Base-by-base conservation (phyloP, 495 filamentous ascomycete genomes). In the Beverwykella pulmonaria region DNA sequence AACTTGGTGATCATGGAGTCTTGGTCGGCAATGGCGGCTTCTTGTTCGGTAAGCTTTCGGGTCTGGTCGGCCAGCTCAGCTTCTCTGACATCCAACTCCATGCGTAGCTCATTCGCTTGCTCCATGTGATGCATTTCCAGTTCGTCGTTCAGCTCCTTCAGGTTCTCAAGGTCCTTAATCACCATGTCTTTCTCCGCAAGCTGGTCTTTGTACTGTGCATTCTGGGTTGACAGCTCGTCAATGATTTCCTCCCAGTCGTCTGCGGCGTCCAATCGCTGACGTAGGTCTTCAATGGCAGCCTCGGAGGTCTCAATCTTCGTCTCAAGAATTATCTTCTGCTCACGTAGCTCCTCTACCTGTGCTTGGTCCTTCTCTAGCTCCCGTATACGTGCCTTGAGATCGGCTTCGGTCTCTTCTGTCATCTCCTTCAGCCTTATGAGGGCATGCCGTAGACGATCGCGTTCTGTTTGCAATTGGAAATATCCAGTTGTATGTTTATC, bases 141-240 rank as follows among this genome's bases (percentile, higher is more conserved):
- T 74, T 98, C 95, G 67, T 98, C 93, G 68, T 89, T 92, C 53
- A 98, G 86, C 67, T 98, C 94, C 73, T 92, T 93, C 50, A 98
- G 76, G 30, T 82, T 86, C 73, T 96, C 91, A 1, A 97, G 80
- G 54, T 97, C 92, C 57, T 93, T 88, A 60, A 97, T 89, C 1
- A 86, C 86, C 23, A 84, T 83, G 64, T 88, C 86, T 53, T 97
- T 82, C 68, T 97, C 88, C 59, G 92, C 88, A 44, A 97, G 87
- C 66, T 92, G 84, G 71, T 96, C 90, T 23, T 87, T 86, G 71
- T 95, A 87, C 57, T 80, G 82, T 79, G 92, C 83, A 65, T 94
- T 97, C 67, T 90, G 86, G 56, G 93, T 91, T 1, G 90, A 90
- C 3, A 98, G 83, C 66, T 93, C 88, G 76, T 97, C 95, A 46